Evolutionary conservation across 805 yeast species (phyloP).

Genomic region (Suhomyces canberraensis): DNA sequence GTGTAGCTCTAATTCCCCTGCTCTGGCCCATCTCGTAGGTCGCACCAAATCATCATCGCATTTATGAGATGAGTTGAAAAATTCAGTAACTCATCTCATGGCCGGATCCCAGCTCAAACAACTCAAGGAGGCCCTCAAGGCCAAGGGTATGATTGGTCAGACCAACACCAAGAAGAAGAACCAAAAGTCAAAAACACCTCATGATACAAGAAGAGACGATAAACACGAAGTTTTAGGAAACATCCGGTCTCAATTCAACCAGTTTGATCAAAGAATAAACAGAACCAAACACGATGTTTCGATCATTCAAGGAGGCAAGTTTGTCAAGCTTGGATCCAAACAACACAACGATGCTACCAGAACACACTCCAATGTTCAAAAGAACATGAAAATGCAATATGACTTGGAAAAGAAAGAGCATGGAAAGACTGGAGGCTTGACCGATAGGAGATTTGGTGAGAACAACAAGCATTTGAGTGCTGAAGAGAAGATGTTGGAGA

Average conservation of each 20-base stretch:
- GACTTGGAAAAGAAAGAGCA: constrained; percentile 60
- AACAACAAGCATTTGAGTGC: constrained; percentile 62
- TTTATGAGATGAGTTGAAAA: no score
- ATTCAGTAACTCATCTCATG: constrained; percentile 43
- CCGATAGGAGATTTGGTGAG: constrained; percentile 93
- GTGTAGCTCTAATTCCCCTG: no score
- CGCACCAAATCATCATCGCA: no score
- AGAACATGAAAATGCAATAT: constrained; percentile 53
- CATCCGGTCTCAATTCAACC: constrained; percentile 83
- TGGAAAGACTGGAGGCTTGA: constrained; percentile 72
- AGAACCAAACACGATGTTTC: constrained; percentile 58
- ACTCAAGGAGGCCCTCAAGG: constrained; percentile 71
- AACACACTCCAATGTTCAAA: constrained; percentile 34
- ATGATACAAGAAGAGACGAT: constrained; percentile 70
- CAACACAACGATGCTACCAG: constrained; percentile 33
- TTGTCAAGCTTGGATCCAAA: constrained; percentile 42
- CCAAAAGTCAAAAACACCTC: constrained; percentile 47
- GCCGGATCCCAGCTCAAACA: constrained; percentile 87
- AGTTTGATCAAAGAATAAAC: constrained; percentile 77
- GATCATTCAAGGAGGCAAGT: constrained; percentile 38
- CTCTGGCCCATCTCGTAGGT: no score
- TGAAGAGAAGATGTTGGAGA: constrained; percentile 92
- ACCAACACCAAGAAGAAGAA: constrained; percentile 62
- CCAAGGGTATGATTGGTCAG: constrained; percentile 84
- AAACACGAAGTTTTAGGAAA: constrained; percentile 48